Conservation (phyloP, 495 filamentous ascomycete species). For the Neurospora sp. region DNA sequence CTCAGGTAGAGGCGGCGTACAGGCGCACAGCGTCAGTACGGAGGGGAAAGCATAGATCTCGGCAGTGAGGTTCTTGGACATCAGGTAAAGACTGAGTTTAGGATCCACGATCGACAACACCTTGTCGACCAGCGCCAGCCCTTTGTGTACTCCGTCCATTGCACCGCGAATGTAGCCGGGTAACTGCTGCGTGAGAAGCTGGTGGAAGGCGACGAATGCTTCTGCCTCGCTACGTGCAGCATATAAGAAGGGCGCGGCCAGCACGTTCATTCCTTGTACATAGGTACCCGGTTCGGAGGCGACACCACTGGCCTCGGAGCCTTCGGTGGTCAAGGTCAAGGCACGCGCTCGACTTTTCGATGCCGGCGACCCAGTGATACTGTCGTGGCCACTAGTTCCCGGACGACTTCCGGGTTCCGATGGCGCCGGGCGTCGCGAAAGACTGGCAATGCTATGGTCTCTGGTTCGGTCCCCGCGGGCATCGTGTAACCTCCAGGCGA, state of each 20-base stretch:
- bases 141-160: constrained; percentile 95
- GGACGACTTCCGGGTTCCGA: constrained; percentile 16
- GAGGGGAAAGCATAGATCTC: constrained; percentile 97
- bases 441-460: constrained; percentile 18
- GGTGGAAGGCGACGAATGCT: constrained; percentile 83
- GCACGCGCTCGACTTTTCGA: constrained; percentile 42
- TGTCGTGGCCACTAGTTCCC: constrained; percentile 19
- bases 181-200: constrained; percentile 78
- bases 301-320: constrained; percentile 38
- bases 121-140: constrained; percentile 80
- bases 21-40: constrained; percentile 88
- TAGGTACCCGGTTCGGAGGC: constrained; percentile 64
- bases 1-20: constrained; percentile 92
- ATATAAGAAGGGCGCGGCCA: constrained; percentile 95
- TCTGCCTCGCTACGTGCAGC: constrained; percentile 90
- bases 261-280: constrained; percentile 99
- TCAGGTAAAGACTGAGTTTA: constrained; percentile 73
- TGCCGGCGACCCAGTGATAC: constrained; percentile 29
- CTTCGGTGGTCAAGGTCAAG: constrained; percentile 47
- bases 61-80: constrained; percentile 75
- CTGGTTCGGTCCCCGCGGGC: constrained; percentile 39
- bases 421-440: constrained; percentile 25
- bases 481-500: constrained; percentile 89
- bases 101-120: constrained; percentile 83
- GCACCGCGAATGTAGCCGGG: constrained; percentile 90